phyloP scores from a whole-genome alignment of 2,329 filamentous ascomycete genomes.

The Stachybotrys chartarum region DNA sequence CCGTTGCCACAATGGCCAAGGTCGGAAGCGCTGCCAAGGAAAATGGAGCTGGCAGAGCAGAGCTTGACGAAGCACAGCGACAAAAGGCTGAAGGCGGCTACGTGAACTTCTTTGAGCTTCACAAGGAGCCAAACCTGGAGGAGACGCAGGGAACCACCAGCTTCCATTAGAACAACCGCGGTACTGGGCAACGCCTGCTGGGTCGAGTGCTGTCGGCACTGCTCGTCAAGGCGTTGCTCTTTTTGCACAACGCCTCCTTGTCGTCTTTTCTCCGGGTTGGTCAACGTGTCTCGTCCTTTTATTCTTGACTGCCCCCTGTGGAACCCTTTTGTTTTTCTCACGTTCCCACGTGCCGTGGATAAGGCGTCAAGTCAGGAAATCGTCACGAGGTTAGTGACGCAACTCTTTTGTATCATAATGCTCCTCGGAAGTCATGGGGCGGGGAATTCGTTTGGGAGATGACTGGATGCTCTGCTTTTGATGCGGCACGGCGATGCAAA shows the following conservation, averaged over 20 bases:
- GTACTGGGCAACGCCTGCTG: not conserved
- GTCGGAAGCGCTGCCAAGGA: conserved; percentile 32
- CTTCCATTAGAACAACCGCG: conserved; percentile 36
- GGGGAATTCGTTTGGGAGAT: not conserved
- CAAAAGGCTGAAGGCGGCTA: conserved; percentile 44
- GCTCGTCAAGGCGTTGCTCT: no score
- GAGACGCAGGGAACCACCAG: conserved; percentile 39
- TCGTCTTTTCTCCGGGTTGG: no score
- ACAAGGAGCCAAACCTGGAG: conserved; percentile 36
- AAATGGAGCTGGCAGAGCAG: conserved; percentile 31
- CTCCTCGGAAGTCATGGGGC: not conserved
- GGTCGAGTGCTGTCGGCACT: no score
- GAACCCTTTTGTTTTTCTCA: not conserved
- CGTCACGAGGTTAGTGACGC: not conserved
- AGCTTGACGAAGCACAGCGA: conserved; percentile 44
- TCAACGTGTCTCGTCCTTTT: no score
- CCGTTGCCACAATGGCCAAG: conserved; percentile 34
- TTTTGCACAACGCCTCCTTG: no score
- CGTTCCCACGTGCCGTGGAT: not conserved
- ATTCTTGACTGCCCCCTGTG: no score
- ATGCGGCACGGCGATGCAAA: not conserved
- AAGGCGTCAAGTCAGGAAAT: not conserved
- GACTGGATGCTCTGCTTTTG: not conserved
- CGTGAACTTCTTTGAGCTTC: conserved; percentile 46
- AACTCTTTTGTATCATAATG: conserved; percentile 7